Base-by-base conservation (phyloP, 306 rosid genomes). In the Purshia tridentata region DNA sequence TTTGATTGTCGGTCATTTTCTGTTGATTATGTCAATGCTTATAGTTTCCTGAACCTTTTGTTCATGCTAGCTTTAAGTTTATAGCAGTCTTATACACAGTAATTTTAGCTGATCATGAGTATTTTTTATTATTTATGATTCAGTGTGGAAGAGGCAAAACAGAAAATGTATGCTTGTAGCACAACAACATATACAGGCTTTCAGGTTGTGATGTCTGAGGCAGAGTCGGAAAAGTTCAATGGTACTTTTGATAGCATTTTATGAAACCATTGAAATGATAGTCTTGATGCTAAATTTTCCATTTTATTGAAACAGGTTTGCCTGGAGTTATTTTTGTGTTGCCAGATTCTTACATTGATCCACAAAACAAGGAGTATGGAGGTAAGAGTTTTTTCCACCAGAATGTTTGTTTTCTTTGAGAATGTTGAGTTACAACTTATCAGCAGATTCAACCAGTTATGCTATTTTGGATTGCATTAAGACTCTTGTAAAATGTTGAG, bases 111-210 rank as follows among this genome's bases (percentile, higher is more conserved):
- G 15, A 1, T 50, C 1, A 46, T 29, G 22, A n/a, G 22, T 22
- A 8, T 22, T 59, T 56, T 63, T 7, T 45, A 39, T 39, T 8
- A 0, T 46, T 76, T 76, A 42, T 69, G 39, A 51, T 69, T 73
- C 84, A 93, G 98, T 53, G 23, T 91, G 81, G 98, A 91, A 73
- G 97, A 89, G 82, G 98, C 97, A 4, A 94, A 91, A 81, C 66
- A 81, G 74, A 94, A 81, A 72, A 91, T 94, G 0, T 94, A 94
- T 81, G 96, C 98, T 7, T 91, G 97, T 67, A 94, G 97, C 75
- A 94, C 98, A 12, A 91, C 95, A 23, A 85, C 84, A 4, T 91
- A 94, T 72, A 77, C 79, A 4, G 97, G 98, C 41, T 94, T 94
- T 89, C 97, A 94, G 69, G 96, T 76, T 74, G 65, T 81, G 67